Evolutionary conservation across 768 basidiomycete species (phyloP), one percentile per base, ranked within the genome.

Genomic region (Lactarius hengduanensis): DNA sequence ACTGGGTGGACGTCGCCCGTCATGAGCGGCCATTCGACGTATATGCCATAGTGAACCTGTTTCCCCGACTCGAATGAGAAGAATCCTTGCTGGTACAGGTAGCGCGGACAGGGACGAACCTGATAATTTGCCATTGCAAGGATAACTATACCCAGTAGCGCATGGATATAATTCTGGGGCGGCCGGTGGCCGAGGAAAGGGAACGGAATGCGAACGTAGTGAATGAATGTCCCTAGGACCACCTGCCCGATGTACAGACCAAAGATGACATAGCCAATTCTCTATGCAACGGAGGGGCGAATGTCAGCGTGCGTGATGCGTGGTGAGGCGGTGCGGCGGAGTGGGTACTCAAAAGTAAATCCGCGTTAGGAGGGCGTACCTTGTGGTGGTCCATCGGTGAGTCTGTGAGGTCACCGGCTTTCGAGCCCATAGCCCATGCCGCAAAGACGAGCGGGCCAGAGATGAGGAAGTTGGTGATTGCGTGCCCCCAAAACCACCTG

Each of bases 231-330:
- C 26, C 87, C 87, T 32, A 86, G 67, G 3, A 77, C 4, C 41
- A 84, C 57, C 73, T 88, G 87, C 7, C 76, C 64, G 62, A 83
- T 61, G 73, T 88, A 88, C 10, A 89, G 74, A 55, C 83, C 76
- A 53, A 87, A 76, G 56, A 88, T 77, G 9, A 80, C 78, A 50
- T 84, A 72, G 16, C 86, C 86, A 45, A 80, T 77, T 73, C 78
- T 80, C 79, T 86, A 76, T 71, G 80, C 7, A 20, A 15, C 34
- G 26, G 58, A 18, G 8, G 40, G 28, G 9, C 26, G 40, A 18
- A 8, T 28, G 57, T 40, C 22, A 38, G 9, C 13, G 34, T 10
- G 50, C 4, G 47, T 50, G 47, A 50, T 22, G n/a, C n/a, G 9
- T 50, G 47, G 36, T 26, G 13, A 50, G 5, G 32, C 32, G 30